Base-by-base conservation (phyloP, 2,329 filamentous ascomycete species). In the Annulohypoxylon truncatum region DNA sequence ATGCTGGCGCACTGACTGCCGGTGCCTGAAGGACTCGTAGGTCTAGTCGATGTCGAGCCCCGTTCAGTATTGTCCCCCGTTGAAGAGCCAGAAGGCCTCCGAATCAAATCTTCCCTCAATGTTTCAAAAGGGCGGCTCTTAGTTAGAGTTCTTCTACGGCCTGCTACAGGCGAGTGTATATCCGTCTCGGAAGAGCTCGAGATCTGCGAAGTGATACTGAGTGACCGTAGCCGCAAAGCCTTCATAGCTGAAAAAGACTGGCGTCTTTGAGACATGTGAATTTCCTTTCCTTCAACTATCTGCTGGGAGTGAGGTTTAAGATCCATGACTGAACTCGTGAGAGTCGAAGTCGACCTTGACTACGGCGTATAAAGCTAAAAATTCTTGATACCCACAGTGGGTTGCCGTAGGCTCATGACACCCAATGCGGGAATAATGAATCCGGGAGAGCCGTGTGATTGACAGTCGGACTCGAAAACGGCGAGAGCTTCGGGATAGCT, bases 151-250 rank as follows among this genome's bases (percentile, higher is more conserved):
- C 69, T 72, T 50, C 68, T 72, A 56, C 70, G 71, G 22, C 55
- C 42, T 2, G 52, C 48, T n/a, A 61, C 47, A 1, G 71, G 62
- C n/a, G 55, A 67, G 10, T 69, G 48, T 29, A 67, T 26, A 8
- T 75, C 75, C 2, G 72, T 67, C 15, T 76, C 74, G 12, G 75
- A 75, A 51, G 73, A 67, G 47, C 67, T 70, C 22, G 76, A 76
- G 35, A 73, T 62, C 53, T 77, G 75, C 2, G 76, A 77, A 63
- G 71, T 72, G 61, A 77, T 74, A 64, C 75, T 77, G 8, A 77
- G 69, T 15, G 72, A 76, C 26, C 76, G 71, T 38, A 77, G 72
- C 26, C 75, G 71, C 33, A 77, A 73, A 18, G 75, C 75, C 53
- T 73, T 77, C 24, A 76, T 72, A 18, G 75, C 69, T 40, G 72